Base-by-base conservation (phyloP, 2,329 filamentous ascomycete species). In the Penicillium olsonii region DNA sequence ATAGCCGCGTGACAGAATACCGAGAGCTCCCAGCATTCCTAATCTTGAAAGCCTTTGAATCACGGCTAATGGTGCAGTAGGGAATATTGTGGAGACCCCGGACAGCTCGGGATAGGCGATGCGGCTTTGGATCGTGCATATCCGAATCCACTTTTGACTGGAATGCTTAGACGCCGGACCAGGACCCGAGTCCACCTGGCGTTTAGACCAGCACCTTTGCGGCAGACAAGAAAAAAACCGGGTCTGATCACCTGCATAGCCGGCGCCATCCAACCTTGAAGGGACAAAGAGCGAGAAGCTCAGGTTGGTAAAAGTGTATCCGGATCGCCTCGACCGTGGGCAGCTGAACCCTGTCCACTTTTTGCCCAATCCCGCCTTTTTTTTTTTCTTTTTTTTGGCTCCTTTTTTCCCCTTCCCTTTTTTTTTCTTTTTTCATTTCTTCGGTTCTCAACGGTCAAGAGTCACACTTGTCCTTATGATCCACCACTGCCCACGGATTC, bases 171-270 rank as follows among this genome's bases (percentile, higher is more conserved):
- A 56, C 59, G 58, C 63, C 64, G 53, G 57, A 60, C 48, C 53
- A 52, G 54, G 52, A 43, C 49, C 56, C 50, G 56, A 61, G 61
- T 63, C 59, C 57, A 57, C 53, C 53, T 57, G 53, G 52, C 50
- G 56, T 60, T 53, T 54, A 54, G 45, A 56, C 43, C 39, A 44
- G 45, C 24, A 37, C 45, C 26, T 31, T 45, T 44, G 29, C 41
- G 40, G 40, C 29, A 20, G 37, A 39, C 39, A 48, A 49, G 45
- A 53, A 54, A 35, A 31, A 35, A 55, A 42, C 60, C 59, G 56
- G 58, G 61, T 58, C 59, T 57, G 48, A 65, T 69, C 59, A 64
- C 68, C 57, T 69, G 65, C 67, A 69, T 67, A 68, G 50, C 64
- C 65, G 66, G 59, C 56, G 63, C 62, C 59, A 61, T 61, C 55